Conservation (phyloP, 805 yeast genomes). For the Starmerella floris region DNA sequence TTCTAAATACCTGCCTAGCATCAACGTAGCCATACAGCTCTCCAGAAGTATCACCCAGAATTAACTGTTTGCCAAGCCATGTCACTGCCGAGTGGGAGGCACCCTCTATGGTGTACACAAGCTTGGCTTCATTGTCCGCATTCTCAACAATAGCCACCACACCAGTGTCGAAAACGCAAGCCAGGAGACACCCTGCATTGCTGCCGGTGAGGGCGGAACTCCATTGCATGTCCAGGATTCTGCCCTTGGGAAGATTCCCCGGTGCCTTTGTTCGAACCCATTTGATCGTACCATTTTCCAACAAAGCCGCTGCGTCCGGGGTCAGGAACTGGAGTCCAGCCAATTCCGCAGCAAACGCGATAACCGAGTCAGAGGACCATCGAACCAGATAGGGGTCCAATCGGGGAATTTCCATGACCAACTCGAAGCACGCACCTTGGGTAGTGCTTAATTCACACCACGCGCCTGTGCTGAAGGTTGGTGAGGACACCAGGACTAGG, state of each 20-base stretch:
- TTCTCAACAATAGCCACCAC: slow-evolving; percentile 3
- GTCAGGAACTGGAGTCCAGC: slow-evolving; percentile 7
- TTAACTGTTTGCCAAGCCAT: slow-evolving; percentile 1
- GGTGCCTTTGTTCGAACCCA: slow-evolving; percentile 9
- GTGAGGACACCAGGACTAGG: no score
- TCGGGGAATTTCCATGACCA: slow-evolving; percentile 14
- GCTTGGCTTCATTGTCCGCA: background rate
- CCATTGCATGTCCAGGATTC: slow-evolving; percentile 11
- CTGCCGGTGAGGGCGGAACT: slow-evolving; percentile 5
- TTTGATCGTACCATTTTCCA: background rate
- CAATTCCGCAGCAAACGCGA: slow-evolving; percentile 13
- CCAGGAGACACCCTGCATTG: slow-evolving; percentile 4
- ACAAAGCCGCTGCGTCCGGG: slow-evolving; percentile 6
- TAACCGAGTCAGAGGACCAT: slow-evolving; percentile 14
- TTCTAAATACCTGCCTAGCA: no score
- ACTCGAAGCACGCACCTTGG: no score
- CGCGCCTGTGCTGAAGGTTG: no score
- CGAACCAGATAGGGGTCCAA: slow-evolving; percentile 13
- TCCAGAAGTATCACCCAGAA: slow-evolving; percentile 1
- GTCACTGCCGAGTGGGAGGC: slow-evolving; percentile 1
- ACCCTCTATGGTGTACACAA: background rate
- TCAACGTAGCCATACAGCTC: background rate
- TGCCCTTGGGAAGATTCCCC: background rate
- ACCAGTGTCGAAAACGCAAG: slow-evolving; percentile 9
- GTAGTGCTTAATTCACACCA: no score